phyloP scores from a whole-genome alignment of 306 rosid genomes.

The Canavalia ensiformis region DNA sequence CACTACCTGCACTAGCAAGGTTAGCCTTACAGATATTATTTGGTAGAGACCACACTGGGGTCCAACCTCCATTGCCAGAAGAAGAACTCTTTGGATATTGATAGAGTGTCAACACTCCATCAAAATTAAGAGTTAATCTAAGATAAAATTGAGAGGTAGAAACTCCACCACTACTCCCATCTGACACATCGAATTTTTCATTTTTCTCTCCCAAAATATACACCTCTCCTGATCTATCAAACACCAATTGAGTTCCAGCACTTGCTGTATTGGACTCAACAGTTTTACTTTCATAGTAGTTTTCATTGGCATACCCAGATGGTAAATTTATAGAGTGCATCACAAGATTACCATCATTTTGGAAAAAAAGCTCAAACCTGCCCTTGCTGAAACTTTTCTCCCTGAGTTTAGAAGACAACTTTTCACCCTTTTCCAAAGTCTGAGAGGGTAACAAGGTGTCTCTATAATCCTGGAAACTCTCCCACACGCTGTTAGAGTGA shows the following conservation, averaged over 20 bases:
- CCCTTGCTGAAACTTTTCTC: slow-evolving; percentile 52
- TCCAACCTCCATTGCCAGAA: slow-evolving; percentile 41
- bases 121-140: slow-evolving; percentile 57
- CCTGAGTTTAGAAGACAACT: slow-evolving; percentile 51
- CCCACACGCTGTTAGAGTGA: slow-evolving; percentile 45
- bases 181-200: slow-evolving; percentile 1
- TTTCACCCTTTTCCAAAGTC: slow-evolving; percentile 28
- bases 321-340: slow-evolving; percentile 53
- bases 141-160: slow-evolving; percentile 43
- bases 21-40: slow-evolving; percentile 36
- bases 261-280: slow-evolving; percentile 3
- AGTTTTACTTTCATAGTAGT: slow-evolving; percentile 45
- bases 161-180: neutral
- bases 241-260: slow-evolving; percentile 50
- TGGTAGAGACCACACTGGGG: slow-evolving; percentile 37
- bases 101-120: slow-evolving; percentile 57
- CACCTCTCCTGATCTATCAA: slow-evolving; percentile 48
- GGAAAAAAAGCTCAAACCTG: slow-evolving; percentile 53
- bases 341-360: slow-evolving; percentile 52
- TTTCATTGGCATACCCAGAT: slow-evolving; percentile 28
- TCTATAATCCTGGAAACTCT: slow-evolving; percentile 54
- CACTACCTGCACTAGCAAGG: neutral
- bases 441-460: slow-evolving; percentile 68
- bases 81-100: slow-evolving; percentile 45
- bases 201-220: slow-evolving; percentile 43